A percentile compares a stretch with the other conserved stretches of the same genome.
Conservation (phyloP, 441 rosid species). For the Erysimum pusillum region DNA sequence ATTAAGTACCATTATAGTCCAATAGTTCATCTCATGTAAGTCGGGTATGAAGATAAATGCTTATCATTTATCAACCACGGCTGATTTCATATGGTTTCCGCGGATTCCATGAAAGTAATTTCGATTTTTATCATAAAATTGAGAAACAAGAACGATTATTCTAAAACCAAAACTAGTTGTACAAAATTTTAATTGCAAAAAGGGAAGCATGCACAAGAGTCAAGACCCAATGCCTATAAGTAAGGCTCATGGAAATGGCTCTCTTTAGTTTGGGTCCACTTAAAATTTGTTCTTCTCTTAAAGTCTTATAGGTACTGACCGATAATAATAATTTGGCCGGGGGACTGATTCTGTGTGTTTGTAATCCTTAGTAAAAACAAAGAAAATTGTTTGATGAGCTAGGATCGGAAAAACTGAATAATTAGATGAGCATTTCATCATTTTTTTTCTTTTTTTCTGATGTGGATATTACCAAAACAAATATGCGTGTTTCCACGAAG, state of each 20-base stretch:
- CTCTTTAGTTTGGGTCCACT: slow-evolving; percentile 32
- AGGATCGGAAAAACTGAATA: too few species aligned
- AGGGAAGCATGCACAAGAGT: slow-evolving; percentile 11
- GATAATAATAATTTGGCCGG: slow-evolving; percentile 2
- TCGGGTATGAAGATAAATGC: not conserved
- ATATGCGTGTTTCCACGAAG: slow-evolving; percentile 13
- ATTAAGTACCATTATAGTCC: not conserved
- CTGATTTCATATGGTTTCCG: not conserved
- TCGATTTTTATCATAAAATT: not conserved
- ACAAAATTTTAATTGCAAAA: not conserved
- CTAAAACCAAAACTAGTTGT: not conserved
- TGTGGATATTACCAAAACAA: slow-evolving; percentile 3
- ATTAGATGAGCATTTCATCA: too few species aligned
- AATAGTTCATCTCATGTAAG: slow-evolving; percentile 6
- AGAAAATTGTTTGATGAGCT: not conserved
- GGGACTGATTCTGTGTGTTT: not conserved
- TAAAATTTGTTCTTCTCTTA: slow-evolving; percentile 15
- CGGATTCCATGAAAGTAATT: not conserved
- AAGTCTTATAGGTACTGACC: not conserved
- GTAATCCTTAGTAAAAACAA: not conserved
- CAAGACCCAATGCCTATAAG: not conserved
- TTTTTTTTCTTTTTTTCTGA: not conserved
- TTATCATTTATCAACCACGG: not conserved
- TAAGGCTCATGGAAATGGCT: slow-evolving; percentile 17
- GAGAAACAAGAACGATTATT: too few species aligned